Percentiles rank a stretch among this genome's conserved stretches.
These are phyloP conservation scores for Halenospora varia DNA, from an alignment of 495 filamentous ascomycete species.

Conservation along the genomic window DNA sequence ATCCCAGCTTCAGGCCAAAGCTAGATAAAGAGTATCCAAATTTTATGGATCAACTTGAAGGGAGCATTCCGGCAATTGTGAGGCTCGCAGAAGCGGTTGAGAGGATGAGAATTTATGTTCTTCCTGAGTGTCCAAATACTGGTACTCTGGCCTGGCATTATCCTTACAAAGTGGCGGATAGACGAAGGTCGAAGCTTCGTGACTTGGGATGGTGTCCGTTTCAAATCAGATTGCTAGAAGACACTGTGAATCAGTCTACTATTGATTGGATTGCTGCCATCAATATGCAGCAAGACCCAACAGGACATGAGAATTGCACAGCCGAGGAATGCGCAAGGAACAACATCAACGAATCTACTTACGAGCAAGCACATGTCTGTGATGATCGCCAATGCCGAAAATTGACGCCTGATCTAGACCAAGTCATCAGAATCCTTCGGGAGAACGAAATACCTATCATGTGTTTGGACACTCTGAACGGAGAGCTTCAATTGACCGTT, in stretches of 20 bases:
- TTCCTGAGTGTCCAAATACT: neutral
- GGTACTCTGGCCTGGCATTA: neutral
- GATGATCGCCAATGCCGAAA: neutral
- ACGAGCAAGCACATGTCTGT: neutral
- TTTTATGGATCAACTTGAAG: constrained; percentile 1
- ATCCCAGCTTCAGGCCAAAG: neutral
- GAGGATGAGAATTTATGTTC: neutral
- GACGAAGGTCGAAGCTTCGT: neutral
- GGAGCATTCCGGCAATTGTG: neutral
- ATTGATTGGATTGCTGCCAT: neutral
- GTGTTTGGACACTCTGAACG: neutral
- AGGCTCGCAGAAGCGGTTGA: neutral
- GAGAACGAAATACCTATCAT: neutral
- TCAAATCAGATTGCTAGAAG: neutral
- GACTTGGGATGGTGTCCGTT: neutral
- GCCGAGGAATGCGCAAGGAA: neutral
- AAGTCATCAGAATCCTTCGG: neutral
- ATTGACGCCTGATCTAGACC: neutral
- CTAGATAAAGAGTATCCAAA: neutral
- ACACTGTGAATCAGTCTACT: neutral
- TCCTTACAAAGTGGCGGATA: neutral
- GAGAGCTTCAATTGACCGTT: neutral
- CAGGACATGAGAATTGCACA: neutral
- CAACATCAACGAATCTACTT: neutral
- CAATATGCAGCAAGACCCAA: neutral